Evolutionary conservation across 805 yeast genomes (phyloP).

Genomic region (Metschnikowia hibisci): DNA sequence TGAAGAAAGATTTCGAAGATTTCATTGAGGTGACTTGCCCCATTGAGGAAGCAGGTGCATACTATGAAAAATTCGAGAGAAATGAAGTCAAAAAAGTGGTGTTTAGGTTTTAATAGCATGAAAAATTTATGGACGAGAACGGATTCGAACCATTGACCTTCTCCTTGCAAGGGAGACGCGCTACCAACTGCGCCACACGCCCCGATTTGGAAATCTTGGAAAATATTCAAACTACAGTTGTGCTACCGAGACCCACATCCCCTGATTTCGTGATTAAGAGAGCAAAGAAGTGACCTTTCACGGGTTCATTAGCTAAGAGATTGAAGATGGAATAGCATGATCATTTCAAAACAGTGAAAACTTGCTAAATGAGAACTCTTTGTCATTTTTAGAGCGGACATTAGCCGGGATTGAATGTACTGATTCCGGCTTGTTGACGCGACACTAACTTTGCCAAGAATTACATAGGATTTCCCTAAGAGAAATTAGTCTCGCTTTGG

Average conservation of each 20-base stretch:
- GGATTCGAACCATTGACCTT: conserved; percentile 42
- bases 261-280: too few species aligned
- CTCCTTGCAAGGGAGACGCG: conserved; percentile 77
- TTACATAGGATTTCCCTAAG: background rate
- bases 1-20: conserved; percentile 42
- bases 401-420: too few species aligned
- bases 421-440: background rate
- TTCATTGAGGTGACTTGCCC: conserved; percentile 49
- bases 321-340: too few species aligned
- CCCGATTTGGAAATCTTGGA: conserved; percentile 29
- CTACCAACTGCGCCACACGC: conserved; percentile 84
- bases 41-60: conserved; percentile 43
- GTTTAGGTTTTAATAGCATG: conserved; percentile 25
- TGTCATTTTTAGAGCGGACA: too few species aligned
- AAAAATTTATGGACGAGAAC: conserved; percentile 12
- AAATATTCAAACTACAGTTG: too few species aligned
- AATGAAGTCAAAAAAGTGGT: conserved; percentile 56
- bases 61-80: conserved; percentile 49
- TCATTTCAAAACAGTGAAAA: too few species aligned
- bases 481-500: background rate
- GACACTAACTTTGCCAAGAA: background rate
- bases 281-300: too few species aligned
- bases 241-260: too few species aligned
- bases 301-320: too few species aligned
- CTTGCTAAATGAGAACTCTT: too few species aligned